phyloP scores from a whole-genome alignment of 2,329 filamentous ascomycete species.

The Claviceps cyperi region DNA sequence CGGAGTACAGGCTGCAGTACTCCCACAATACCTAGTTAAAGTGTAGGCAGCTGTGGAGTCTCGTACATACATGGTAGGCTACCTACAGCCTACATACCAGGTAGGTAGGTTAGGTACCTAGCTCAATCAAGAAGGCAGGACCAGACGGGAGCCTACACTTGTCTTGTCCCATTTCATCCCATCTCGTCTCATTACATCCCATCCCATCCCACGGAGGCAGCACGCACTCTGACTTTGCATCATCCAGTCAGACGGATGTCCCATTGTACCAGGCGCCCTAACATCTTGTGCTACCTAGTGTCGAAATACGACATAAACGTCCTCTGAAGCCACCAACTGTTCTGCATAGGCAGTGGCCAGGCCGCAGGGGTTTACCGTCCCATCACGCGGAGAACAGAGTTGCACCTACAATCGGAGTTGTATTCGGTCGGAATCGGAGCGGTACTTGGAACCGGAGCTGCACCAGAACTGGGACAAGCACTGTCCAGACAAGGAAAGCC shows the following conservation, averaged over 20 bases:
- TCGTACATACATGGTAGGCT: too few species aligned
- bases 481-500: background rate
- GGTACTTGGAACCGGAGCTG: background rate
- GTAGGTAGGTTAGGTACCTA: too few species aligned
- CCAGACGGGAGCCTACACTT: background rate
- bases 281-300: background rate
- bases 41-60: background rate
- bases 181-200: background rate
- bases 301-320: background rate
- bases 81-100: too few species aligned
- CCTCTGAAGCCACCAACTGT: background rate
- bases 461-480: background rate
- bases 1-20: too few species aligned
- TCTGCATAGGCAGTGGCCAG: background rate
- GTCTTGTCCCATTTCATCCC: background rate
- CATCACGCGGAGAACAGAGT: background rate
- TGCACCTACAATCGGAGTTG: background rate
- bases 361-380: background rate
- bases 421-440: background rate
- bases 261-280: background rate
- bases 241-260: background rate
- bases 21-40: background rate
- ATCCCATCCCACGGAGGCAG: background rate
- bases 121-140: background rate
- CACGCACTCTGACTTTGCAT: background rate